Conservation (phyloP, 2,329 filamentous ascomycete genomes). For the Pseudocercospora vitis region DNA sequence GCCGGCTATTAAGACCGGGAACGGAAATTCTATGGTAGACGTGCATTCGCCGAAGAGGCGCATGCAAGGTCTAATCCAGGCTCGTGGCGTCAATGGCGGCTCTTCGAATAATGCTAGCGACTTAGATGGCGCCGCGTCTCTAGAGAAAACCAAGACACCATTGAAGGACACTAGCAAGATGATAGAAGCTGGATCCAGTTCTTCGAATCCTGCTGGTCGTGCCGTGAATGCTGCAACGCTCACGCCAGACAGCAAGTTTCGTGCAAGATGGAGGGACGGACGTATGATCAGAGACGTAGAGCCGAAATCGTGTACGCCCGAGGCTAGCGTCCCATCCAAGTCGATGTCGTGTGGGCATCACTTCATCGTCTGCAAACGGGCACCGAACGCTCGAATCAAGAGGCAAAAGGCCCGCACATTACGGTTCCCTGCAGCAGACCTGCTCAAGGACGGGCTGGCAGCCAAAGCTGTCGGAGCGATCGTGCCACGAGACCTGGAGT, state of each 20-base stretch:
- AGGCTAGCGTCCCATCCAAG: not conserved
- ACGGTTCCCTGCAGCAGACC: constrained; percentile 7
- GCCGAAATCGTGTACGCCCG: not conserved
- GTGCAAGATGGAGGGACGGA: constrained; percentile 12
- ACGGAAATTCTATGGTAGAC: not conserved
- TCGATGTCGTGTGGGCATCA: constrained; percentile 14
- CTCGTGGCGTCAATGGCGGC: not conserved
- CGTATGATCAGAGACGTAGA: constrained; percentile 5
- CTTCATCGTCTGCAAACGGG: constrained; percentile 16
- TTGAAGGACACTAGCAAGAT: not conserved
- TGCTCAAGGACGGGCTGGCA: constrained; percentile 10
- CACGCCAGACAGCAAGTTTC: not conserved
- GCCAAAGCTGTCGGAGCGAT: constrained; percentile 13
- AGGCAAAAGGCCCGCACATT: constrained; percentile 5
- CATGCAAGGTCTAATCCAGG: not conserved
- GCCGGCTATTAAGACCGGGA: not conserved
- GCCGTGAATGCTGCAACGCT: not conserved
- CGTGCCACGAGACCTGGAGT: constrained; percentile 19
- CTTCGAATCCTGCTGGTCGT: not conserved
- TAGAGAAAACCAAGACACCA: not conserved
- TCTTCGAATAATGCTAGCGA: not conserved
- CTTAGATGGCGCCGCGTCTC: not conserved
- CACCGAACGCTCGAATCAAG: not conserved
- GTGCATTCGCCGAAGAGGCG: not conserved
- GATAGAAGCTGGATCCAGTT: not conserved